Evolutionary conservation across 2,329 filamentous ascomycete species (phyloP).

Genomic region (Diaporthe sp.): DNA sequence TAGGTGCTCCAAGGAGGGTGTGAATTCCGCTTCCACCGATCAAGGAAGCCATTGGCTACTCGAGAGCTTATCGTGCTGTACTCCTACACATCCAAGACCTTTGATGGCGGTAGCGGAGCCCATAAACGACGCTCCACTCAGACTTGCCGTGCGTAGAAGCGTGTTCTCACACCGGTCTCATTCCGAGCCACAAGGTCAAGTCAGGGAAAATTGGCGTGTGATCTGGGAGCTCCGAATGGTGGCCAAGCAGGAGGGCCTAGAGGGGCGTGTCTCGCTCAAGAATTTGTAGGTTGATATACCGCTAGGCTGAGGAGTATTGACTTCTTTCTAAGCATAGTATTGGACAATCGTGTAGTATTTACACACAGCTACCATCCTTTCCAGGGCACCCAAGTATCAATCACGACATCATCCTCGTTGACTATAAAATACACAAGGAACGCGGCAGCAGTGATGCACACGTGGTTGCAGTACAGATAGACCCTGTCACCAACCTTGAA

Average conservation of each 20-base stretch:
- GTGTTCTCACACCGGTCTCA: no score
- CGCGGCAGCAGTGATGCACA: background rate
- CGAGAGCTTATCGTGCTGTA: no score
- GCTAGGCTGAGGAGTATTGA: background rate
- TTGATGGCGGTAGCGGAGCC: no score
- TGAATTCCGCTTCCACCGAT: background rate
- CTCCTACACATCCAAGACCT: no score
- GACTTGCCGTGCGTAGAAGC: no score
- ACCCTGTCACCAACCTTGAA: background rate
- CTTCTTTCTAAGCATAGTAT: background rate
- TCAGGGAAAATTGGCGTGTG: no score
- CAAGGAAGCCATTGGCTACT: no score
- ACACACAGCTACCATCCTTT: background rate
- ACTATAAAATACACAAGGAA: background rate
- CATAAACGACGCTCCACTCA: no score
- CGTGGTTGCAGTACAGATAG: background rate
- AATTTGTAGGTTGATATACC: background rate
- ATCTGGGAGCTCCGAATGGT: no score
- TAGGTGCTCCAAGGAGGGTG: background rate
- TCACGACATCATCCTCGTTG: background rate
- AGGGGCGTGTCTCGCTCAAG: no score
- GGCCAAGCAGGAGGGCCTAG: no score
- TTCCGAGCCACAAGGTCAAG: no score
- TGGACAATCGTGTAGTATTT: background rate
- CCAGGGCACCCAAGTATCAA: background rate